Evolutionary conservation across 2,329 filamentous ascomycete genomes (phyloP).

Genomic region (Cladosporium austrohemisphaericum): DNA sequence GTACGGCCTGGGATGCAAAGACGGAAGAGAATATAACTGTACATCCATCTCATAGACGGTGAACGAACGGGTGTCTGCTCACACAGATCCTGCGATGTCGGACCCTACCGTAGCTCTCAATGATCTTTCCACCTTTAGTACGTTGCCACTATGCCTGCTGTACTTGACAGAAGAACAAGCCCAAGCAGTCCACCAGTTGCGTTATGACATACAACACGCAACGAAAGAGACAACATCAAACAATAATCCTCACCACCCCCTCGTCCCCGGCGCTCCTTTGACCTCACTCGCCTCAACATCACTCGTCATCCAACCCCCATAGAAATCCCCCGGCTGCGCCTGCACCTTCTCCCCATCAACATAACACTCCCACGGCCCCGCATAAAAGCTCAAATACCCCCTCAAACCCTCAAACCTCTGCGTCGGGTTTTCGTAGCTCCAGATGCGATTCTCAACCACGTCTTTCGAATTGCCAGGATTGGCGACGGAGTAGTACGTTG

Average conservation of each 20-base stretch:
- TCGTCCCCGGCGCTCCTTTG: constrained; percentile 45
- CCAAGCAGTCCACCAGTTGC: too few relatives aligned
- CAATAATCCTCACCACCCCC: constrained; percentile 27
- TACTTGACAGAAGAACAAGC: too few relatives aligned
- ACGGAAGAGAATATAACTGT: too few relatives aligned
- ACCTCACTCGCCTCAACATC: constrained; percentile 53
- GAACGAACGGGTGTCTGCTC: too few relatives aligned
- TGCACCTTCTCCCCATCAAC: constrained; percentile 59
- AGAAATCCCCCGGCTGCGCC: constrained; percentile 60
- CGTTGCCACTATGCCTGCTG: too few relatives aligned
- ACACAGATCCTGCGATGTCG: too few relatives aligned
- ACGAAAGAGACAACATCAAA: too few relatives aligned
- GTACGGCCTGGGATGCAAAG: too few relatives aligned
- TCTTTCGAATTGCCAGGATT: constrained; percentile 38
- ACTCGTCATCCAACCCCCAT: constrained; percentile 61
- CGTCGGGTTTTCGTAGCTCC: constrained; percentile 57
- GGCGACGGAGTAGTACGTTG: constrained; percentile 55
- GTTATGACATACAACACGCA: too few relatives aligned
- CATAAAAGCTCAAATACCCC: constrained; percentile 58
- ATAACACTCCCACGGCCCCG: constrained; percentile 59
- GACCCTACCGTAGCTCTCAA: too few relatives aligned
- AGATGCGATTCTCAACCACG: constrained; percentile 51
- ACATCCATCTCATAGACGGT: too few relatives aligned
- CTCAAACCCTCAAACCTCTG: constrained; percentile 51
- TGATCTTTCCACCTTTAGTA: too few relatives aligned